These are phyloP conservation scores for Coprinellus micaceus DNA, from an alignment of 768 basidiomycete species.

Conservation along the genomic window DNA sequence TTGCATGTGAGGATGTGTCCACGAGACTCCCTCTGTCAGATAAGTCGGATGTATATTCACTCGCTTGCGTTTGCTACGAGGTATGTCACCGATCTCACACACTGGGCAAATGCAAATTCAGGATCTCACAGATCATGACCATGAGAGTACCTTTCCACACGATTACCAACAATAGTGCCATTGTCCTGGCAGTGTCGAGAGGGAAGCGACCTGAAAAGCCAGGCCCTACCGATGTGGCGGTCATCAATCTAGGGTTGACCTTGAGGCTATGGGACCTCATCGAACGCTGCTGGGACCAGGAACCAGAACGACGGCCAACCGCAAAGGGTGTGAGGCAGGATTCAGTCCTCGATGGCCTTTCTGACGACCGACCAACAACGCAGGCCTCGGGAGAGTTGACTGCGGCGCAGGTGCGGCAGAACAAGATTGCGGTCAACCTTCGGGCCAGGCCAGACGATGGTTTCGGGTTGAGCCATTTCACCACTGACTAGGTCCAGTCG, in stretches of 20 bases:
- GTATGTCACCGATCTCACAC: slow-evolving; percentile 12
- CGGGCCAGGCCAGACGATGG: too few relatives aligned
- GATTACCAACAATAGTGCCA: slow-evolving; percentile 15
- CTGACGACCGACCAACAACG: background rate
- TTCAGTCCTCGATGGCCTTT: background rate
- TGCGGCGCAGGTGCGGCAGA: too few relatives aligned
- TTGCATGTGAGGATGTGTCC: slow-evolving; percentile 18
- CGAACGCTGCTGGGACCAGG: slow-evolving; percentile 21
- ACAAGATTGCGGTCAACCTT: too few relatives aligned
- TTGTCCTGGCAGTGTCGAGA: slow-evolving; percentile 18
- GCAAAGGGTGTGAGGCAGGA: slow-evolving; percentile 6
- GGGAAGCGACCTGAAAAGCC: slow-evolving; percentile 19
- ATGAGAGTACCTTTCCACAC: slow-evolving; percentile 24
- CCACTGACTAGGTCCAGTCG: too few relatives aligned
- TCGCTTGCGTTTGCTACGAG: slow-evolving; percentile 38
- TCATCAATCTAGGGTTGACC: slow-evolving; percentile 15
- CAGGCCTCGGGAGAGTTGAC: background rate
- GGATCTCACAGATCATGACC: slow-evolving; percentile 20
- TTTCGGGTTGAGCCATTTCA: too few relatives aligned
- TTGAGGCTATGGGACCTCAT: slow-evolving; percentile 20
- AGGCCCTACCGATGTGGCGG: slow-evolving; percentile 4
- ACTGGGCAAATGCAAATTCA: background rate
- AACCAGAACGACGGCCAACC: slow-evolving; percentile 18
- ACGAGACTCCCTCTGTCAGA: background rate
- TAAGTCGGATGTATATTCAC: slow-evolving; percentile 38